Base-by-base conservation (phyloP, 2,329 filamentous ascomycete species). In the Apiospora phragmitis region DNA sequence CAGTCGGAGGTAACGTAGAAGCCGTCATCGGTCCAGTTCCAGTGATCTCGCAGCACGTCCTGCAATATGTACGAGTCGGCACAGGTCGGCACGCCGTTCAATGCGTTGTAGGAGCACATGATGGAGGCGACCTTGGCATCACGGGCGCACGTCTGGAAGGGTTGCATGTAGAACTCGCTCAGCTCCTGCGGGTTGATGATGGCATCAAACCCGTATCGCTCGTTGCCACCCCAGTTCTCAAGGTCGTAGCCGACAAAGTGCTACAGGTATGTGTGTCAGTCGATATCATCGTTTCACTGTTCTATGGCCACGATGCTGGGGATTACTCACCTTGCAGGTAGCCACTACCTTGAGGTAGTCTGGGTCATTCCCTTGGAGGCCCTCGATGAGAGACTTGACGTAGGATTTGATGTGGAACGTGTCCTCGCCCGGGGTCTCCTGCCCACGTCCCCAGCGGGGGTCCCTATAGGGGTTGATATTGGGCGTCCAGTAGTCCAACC, bases 1-100 rank as follows among this genome's bases (percentile, higher is more conserved):
- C 91, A 93, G 76, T 93, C 91, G 9, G 86, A 88, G 0, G 88
- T 89, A 32, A 93, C 85, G 76, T 87, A 91, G 73, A 91, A 87
- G 69, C 90, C 85, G 51, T 88, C 85, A 1, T 86, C 83, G 0
- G 86, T 88, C 85, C 90, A 93, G 51, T 84, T 85, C 88, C 90
- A 93, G 74, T 90, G 87, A 65, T 91, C 86, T 3, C 91, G 85
- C 3, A 93, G 83, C n/a, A 93, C 82, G 0, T 87, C 86, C 73
- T 91, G 84, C 11, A 93, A 81, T 1, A 93, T 83, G 75, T 89
- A 93, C 0, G 83, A 81, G 75, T 88, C 88, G 0, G 90, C 88
- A 73, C 91, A 93, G 4, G 89, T 85, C 0, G 91, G 90, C 0
- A 90, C 84, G 0, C 91, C 91, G 71, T 93, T 92, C 43, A 93